Percentiles rank a stretch among this genome's conserved stretches.
phyloP scores from a whole-genome alignment of 2,329 filamentous ascomycete genomes.

The Aspergillus amoenus region DNA sequence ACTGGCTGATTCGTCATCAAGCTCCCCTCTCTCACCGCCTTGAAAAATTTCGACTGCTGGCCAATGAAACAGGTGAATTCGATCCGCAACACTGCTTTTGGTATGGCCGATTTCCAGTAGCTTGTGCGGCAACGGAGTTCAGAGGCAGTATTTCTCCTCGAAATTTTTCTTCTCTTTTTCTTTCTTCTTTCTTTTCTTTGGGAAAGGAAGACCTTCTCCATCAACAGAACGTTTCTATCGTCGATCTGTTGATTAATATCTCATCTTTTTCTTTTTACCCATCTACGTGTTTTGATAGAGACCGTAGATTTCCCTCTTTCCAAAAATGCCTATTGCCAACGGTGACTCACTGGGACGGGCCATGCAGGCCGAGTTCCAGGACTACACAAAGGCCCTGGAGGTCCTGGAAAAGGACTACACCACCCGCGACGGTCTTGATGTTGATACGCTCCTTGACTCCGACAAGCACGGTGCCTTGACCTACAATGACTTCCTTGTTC shows the following conservation, averaged over 20 bases:
- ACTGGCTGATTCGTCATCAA: constrained; percentile 9
- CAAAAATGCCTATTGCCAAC: constrained; percentile 71
- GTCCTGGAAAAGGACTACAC: constrained; percentile 68
- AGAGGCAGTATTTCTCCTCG: constrained; percentile 31
- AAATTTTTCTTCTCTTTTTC: constrained; percentile 32
- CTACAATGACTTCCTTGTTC: constrained; percentile 97
- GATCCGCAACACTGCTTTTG: constrained; percentile 22
- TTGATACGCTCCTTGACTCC: constrained; percentile 85
- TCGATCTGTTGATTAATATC: constrained; percentile 45
- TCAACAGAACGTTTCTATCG: constrained; percentile 51
- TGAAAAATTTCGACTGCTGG: constrained; percentile 27
- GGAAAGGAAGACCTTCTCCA: constrained; percentile 61
- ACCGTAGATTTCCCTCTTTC: constrained; percentile 30
- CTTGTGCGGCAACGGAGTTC: constrained; percentile 26
- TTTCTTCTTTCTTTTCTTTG: constrained; percentile 53
- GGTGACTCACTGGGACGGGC: constrained; percentile 56
- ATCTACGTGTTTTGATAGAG: constrained; percentile 25
- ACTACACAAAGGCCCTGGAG: constrained; percentile 74
- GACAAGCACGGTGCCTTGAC: constrained; percentile 90
- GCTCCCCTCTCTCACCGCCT: constrained; percentile 25
- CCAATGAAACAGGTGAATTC: constrained; percentile 23
- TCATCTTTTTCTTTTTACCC: constrained; percentile 18
- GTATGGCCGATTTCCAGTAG: constrained; percentile 17
- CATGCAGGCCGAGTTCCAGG: constrained; percentile 60
- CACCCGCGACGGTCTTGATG: constrained; percentile 77